phyloP scores from a whole-genome alignment of 108 stramenopile genomes.

The Pseudonitzschia pungens region DNA sequence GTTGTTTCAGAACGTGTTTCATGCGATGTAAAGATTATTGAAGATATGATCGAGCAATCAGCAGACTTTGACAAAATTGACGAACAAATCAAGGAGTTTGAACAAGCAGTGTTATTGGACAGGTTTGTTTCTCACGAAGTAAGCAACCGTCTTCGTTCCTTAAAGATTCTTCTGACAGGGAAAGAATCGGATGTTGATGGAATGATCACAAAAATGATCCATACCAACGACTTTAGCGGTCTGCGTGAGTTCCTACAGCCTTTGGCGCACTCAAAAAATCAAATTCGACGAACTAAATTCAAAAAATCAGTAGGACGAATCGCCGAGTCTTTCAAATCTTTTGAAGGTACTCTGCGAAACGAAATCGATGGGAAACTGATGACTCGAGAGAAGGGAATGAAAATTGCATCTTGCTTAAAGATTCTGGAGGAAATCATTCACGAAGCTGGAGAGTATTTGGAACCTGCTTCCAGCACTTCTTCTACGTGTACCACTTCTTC shows the following conservation, averaged over 20 bases:
- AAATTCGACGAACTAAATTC: slow-evolving; percentile 47
- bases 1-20: slow-evolving; percentile 30
- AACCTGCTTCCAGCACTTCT: not conserved
- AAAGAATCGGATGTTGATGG: slow-evolving; percentile 49
- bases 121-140: slow-evolving; percentile 33
- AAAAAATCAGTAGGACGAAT: slow-evolving; percentile 22
- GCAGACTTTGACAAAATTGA: slow-evolving; percentile 54
- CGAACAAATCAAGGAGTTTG: slow-evolving; percentile 21
- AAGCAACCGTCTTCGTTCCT: slow-evolving; percentile 29
- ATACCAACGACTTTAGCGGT: slow-evolving; percentile 39
- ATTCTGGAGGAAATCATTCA: slow-evolving; percentile 30
- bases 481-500: not conserved
- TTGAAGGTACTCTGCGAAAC: slow-evolving; percentile 2
- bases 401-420: slow-evolving; percentile 30
- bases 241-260: slow-evolving; percentile 47
- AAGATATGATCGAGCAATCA: slow-evolving; percentile 38
- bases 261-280: slow-evolving; percentile 45
- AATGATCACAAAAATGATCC: slow-evolving; percentile 37
- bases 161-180: slow-evolving; percentile 39
- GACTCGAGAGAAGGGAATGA: slow-evolving; percentile 4
- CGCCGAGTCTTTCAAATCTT: slow-evolving; percentile 22
- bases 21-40: slow-evolving; percentile 33
- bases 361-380: not conserved
- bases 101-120: slow-evolving; percentile 40
- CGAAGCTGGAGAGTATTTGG: slow-evolving; percentile 20